These are phyloP conservation scores for Salicornia ramosissima DNA, from an alignment of 148 eudicot species.

Conservation along the genomic window DNA sequence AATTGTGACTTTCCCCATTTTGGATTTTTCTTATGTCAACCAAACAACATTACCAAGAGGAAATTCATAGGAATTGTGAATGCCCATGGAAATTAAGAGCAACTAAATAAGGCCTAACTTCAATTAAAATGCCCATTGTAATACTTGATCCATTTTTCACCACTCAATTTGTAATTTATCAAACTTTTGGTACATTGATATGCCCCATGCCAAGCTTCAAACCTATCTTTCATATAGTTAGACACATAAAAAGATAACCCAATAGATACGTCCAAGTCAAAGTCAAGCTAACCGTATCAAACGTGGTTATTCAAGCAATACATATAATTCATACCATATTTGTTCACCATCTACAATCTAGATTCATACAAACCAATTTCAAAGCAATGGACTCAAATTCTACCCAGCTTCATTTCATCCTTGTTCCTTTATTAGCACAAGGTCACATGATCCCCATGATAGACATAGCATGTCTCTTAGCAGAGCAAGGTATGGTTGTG, in stretches of 20 bases:
- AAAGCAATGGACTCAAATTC: constrained; percentile 27
- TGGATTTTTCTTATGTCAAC: no score
- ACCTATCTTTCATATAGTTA: not conserved
- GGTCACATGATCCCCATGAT: constrained; percentile 52
- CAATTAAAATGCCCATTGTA: not conserved
- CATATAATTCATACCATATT: not conserved
- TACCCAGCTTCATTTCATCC: constrained; percentile 38
- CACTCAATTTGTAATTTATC: no score
- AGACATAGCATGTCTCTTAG: constrained; percentile 46
- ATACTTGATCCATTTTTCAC: no score
- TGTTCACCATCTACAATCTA: not conserved
- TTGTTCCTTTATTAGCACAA: constrained; percentile 47
- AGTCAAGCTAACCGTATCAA: constrained; percentile 19
- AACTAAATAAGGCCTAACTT: no score
- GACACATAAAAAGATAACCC: not conserved
- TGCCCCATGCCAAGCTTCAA: no score
- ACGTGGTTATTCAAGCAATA: constrained; percentile 14
- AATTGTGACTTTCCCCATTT: no score
- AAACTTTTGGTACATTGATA: no score
- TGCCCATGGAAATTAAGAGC: no score
- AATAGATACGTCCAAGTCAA: constrained; percentile 6
- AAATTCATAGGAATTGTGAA: no score
- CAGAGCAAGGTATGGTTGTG: constrained; percentile 26
- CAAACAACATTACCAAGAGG: no score
- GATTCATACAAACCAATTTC: constrained; percentile 9